Evolutionary conservation across 106 monocot species (phyloP), one percentile per base, ranked within the genome.

Genomic region (Cymbidium sinense): DNA sequence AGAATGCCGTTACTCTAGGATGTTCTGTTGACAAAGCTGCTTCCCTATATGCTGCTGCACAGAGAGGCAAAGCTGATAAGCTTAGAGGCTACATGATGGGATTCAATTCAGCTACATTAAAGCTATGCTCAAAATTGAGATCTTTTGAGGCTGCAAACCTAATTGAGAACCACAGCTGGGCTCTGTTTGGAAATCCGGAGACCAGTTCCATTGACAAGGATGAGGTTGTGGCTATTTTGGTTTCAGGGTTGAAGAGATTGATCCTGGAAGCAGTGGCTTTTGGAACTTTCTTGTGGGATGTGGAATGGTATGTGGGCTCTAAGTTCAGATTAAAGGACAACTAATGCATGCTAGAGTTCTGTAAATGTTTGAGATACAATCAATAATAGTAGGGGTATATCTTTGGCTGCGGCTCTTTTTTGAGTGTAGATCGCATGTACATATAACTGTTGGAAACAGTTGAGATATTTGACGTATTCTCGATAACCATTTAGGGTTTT

Each of bases 181-280:
- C 86, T 54, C 35, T 92, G 21, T 92, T 92, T 69, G 80, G 83
- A 30, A 78, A 82, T 23, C 71, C 70, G 23, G 75, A 70, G 33
- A 65, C 67, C 5, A 51, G 27, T 54, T 71, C 34, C 12, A 28
- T 61, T 44, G 81, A 81, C 21, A 73, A 43, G 27, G 77, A 81
- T 73, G 82, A 80, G 37, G 29, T 64, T 3, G 54, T 88, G 20
- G 34, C 62, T n/a, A 78, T 91, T 12, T 43, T 79, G 19, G 76
- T 67, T 23, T 74, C 82, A 34, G 80, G 79, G 4, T 30, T 91
- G 70, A 91, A 80, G 54, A 81, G 88, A 70, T 81, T 91, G 88
- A 75, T 91, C n/a, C 64, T 91, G 69, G 91, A 91, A 76, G 91
- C 91, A 58, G 85, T 91, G 74, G 88, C 86, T 23, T 91, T 91